Conservation (phyloP, 73 alveolate genomes). For the Paraurostyla sp. region DNA sequence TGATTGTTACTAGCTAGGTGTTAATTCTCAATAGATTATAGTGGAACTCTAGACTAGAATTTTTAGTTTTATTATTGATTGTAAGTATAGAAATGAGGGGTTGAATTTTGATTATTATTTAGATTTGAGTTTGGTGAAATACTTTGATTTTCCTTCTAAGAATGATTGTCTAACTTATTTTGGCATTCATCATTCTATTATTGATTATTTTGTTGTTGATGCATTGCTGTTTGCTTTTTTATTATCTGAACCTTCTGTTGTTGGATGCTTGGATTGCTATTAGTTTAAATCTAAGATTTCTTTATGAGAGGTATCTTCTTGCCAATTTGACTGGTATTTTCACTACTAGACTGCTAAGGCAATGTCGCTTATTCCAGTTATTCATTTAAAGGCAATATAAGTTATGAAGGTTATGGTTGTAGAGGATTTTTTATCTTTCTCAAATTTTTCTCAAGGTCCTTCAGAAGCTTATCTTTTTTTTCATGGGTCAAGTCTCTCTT, state of each 20-base stretch:
- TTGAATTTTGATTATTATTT: not conserved
- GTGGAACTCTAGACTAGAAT: not conserved
- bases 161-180: not conserved
- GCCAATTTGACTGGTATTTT: not conserved
- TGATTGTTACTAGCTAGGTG: not conserved
- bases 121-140: not conserved
- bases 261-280: not conserved
- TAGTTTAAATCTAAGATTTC: not conserved
- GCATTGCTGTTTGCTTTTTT: not conserved
- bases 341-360: not conserved
- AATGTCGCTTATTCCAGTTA: slow-evolving; percentile 2
- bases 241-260: not conserved
- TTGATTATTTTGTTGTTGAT: too few species aligned
- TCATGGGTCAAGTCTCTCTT: not conserved
- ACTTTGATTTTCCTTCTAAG: not conserved
- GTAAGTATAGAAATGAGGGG: too few species aligned
- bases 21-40: slow-evolving; percentile 4
- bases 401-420: too few species aligned
- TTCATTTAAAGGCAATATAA: too few species aligned
- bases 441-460: slow-evolving; percentile 18
- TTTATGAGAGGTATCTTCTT: slow-evolving; percentile 27
- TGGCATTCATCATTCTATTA: not conserved
- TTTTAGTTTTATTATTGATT: too few species aligned
- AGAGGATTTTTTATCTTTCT: slow-evolving; percentile 18
- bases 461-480: not conserved